Percentiles rank a stretch among this genome's conserved stretches.
Conservation (phyloP, 2,329 filamentous ascomycete species). For the Alternaria triticina region DNA sequence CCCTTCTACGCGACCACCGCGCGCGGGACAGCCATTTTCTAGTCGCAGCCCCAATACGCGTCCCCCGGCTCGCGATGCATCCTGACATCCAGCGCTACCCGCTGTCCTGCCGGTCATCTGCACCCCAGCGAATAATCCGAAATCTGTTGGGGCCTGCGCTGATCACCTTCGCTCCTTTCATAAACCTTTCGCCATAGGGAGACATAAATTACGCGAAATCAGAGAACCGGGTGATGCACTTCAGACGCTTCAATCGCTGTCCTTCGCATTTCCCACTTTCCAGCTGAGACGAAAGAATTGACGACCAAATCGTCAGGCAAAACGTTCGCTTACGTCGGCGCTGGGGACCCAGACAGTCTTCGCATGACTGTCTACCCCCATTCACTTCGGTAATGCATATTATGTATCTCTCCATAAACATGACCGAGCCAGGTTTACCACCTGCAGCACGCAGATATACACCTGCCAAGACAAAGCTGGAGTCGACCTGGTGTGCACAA, state of each 20-base stretch:
- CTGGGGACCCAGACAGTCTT: conserved; percentile 16
- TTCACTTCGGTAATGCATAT: conserved; percentile 38
- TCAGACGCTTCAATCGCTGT: conserved; percentile 20
- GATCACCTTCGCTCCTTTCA: conserved; percentile 28
- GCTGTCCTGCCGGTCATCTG: conserved; percentile 42
- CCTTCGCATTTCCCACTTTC: neutral
- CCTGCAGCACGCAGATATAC: conserved; percentile 32
- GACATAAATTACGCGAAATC: conserved; percentile 35
- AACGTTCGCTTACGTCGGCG: conserved; percentile 34
- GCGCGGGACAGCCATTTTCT: conserved; percentile 15
- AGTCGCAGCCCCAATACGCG: conserved; percentile 20
- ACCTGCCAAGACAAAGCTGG: conserved; percentile 27
- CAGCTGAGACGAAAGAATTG: conserved; percentile 3
- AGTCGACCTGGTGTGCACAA: conserved; percentile 25
- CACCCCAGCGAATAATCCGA: conserved; percentile 32
- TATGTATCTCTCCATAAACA: conserved; percentile 34
- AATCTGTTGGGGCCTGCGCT: conserved; percentile 32
- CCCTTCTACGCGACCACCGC: conserved; percentile 25
- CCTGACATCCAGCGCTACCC: conserved; percentile 30
- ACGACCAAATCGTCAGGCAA: conserved; percentile 28
- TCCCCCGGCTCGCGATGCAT: conserved; percentile 23
- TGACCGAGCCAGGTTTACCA: conserved; percentile 22
- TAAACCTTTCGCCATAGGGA: conserved; percentile 26
- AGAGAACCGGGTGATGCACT: conserved; percentile 22
- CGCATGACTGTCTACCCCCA: conserved; percentile 36